Base-by-base conservation (phyloP, 257 asterid species). In the Striga asiatica region DNA sequence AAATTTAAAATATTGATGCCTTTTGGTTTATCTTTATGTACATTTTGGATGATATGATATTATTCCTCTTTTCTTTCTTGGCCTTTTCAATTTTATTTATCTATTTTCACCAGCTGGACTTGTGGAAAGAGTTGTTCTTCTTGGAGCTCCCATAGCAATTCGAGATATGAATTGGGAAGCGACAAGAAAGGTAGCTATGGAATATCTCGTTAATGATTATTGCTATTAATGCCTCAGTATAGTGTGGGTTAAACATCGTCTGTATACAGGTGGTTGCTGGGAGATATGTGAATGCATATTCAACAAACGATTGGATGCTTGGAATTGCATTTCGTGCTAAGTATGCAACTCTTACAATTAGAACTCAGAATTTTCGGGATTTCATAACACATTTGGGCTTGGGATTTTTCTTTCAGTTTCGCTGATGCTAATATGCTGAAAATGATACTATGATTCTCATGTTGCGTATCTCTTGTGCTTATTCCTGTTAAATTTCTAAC, bases 301-400 rank as follows among this genome's bases (percentile, higher is more conserved):
- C 98, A 21, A 76, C 96, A 32, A 84, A 72, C 37, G 98, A 91
- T 73, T 86, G 98, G 98, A 91, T 80, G 89, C 96, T 91, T 37
- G 98, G 95, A 67, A 51, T 91, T 69, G 96, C 92, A 29, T 91
- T 91, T 65, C 96, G 96, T 60, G 95, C 98, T 21, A 91, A 67
- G 98, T 81, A 80, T 42, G 78, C 52, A 42, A 24, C 62, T 45
- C 55, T 24, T 51, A 47, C 11, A 49, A 29, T 14, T 20, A 38
- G 38, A 42, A 18, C 31, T 47, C 21, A n/a, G 55, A 55, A 16
- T 52, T 54, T 54, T 24, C 6, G 19, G 25, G 34, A 8, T 32
- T 48, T 38, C 31, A 11, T 31, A 29, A 28, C 25, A 16, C 62
- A 24, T 49, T 28, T 25, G 32, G 17, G 56, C 3, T 46, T 41